Evolutionary conservation across 805 yeast species (phyloP), one percentile per base, ranked within the genome.

Genomic region (Starmera quercuum): DNA sequence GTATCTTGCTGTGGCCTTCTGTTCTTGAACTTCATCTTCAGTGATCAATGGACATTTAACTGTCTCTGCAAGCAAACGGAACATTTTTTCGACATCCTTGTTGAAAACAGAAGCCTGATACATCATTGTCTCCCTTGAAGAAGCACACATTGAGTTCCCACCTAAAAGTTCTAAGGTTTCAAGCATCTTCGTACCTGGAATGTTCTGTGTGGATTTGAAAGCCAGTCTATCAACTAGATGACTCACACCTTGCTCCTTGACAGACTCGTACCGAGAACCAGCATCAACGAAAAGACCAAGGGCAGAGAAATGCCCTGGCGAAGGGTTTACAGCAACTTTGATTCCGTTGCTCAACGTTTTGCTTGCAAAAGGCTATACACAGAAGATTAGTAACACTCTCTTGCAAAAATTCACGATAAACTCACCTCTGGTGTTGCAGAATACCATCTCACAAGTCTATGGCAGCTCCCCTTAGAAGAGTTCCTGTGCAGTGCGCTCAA

Each of bases 101-200:
- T 88, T 88, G 69, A 92, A 90, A 1, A 87, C 95, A 3, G 95
- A 80, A 2, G 97, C 94, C 59, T 92, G 97, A 58, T 92, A 92
- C 62, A 90, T 75, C 64, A 90, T 70, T 4, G 94, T 73, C 57
- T 92, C 98, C 51, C 98, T 71, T 7, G 94, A 83, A 0, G 95
- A 82, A 1, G 95, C 81, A 51, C 95, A 83, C 76, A 85, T 88
- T 59, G 83, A 87, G 56, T 87, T 90, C 11, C 97, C 98, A 31
- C 98, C 98, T 37, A 92, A 58, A 24, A 74, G 66, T 37, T 86
- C 87, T 41, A 92, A 63, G 15, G 70, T 71, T 42, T 81, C 81
- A 44, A 83, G 68, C 85, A 92, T 83, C 33, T 80, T 71, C 28
- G 68, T 60, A 3, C 85, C 88, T 2, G 73, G 47, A 37, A 68